Percentiles rank a stretch among this genome's conserved stretches.
Evolutionary conservation across 2,329 filamentous ascomycete genomes (phyloP).

Genomic region (Claviceps africana): DNA sequence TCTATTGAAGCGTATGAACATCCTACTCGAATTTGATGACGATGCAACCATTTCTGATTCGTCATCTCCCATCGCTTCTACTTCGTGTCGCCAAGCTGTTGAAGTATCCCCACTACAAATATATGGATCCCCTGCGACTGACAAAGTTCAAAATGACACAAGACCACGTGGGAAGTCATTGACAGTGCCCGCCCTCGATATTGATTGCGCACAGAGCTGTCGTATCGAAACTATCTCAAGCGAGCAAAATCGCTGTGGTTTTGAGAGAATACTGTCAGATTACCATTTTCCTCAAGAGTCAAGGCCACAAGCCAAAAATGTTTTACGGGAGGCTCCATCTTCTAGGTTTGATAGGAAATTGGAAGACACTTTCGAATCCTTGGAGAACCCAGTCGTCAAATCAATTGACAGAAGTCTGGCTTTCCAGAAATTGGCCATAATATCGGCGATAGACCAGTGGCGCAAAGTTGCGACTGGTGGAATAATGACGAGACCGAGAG

Average conservation of each 20-base stretch:
- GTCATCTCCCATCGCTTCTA: not conserved
- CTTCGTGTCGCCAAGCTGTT: not conserved
- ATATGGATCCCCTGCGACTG: not conserved
- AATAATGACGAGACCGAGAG: not conserved
- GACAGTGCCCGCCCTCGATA: no score
- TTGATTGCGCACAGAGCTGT: not conserved
- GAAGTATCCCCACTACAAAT: not conserved
- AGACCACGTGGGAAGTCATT: not conserved
- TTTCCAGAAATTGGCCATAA: constrained; percentile 4
- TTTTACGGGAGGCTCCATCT: not conserved
- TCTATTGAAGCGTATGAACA: constrained; percentile 54
- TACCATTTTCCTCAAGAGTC: not conserved
- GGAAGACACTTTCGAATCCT: not conserved
- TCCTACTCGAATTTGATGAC: constrained; percentile 50
- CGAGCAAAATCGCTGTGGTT: not conserved
- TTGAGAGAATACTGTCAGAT: not conserved
- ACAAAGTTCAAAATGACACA: not conserved
- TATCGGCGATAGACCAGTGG: constrained; percentile 11
- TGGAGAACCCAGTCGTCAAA: not conserved
- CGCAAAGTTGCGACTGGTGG: constrained; percentile 2
- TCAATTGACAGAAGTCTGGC: not conserved
- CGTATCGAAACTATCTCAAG: not conserved
- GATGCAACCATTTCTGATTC: constrained; percentile 10
- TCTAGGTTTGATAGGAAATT: not conserved
- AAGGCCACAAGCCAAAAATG: not conserved